A percentile compares a stretch with the other conserved stretches of the same genome.
Evolutionary conservation across 495 filamentous ascomycete genomes (phyloP).

Genomic region (Hypomontagnella monticulosa): DNA sequence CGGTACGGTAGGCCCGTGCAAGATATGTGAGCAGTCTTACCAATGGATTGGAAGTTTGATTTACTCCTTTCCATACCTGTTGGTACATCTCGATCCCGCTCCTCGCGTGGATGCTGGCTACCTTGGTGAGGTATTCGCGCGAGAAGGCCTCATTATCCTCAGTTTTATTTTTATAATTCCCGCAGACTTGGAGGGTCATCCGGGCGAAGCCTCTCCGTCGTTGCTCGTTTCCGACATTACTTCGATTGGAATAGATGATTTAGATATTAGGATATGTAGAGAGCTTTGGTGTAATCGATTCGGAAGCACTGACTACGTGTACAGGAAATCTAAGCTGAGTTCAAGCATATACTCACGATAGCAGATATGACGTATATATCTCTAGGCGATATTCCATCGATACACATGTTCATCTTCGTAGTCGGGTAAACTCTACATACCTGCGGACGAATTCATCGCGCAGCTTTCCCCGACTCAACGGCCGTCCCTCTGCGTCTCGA

Average conservation of each 20-base stretch:
- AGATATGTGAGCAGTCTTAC: no score
- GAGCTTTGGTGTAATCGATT: no score
- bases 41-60: not conserved
- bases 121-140: constrained; percentile 12
- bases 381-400: no score
- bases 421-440: not conserved
- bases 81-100: constrained; percentile 20
- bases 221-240: not conserved
- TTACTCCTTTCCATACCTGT: constrained; percentile 8
- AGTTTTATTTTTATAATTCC: constrained; percentile 5
- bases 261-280: not conserved
- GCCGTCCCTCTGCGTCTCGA: no score
- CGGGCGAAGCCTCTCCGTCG: not conserved
- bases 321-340: not conserved
- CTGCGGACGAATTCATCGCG: not conserved
- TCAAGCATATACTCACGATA: not conserved
- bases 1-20: constrained; percentile 3
- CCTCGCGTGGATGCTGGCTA: constrained; percentile 2
- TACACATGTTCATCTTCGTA: not conserved
- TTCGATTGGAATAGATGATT: not conserved
- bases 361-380: no score
- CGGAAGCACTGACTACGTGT: not conserved
- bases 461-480: not conserved
- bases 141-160: constrained; percentile 17
- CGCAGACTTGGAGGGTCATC: constrained; percentile 15